phyloP scores from a whole-genome alignment of 2,329 filamentous ascomycete species.

The Phialophora tarda region DNA sequence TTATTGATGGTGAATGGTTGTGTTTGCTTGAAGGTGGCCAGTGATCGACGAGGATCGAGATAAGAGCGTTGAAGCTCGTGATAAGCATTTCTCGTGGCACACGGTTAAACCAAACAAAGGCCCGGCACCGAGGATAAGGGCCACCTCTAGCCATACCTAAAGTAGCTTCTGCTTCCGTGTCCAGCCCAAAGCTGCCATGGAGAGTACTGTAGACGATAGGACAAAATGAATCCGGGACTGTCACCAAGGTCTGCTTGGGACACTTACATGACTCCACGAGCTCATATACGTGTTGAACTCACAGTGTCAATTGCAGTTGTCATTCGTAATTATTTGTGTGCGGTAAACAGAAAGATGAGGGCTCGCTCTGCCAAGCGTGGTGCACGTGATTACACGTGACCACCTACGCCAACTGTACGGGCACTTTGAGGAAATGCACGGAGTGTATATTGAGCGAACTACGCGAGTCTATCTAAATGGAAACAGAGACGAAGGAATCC shows the following conservation, averaged over 20 bases:
- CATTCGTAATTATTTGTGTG: too few relatives aligned
- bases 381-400: too few relatives aligned
- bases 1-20: slow-evolving; percentile 6
- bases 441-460: too few relatives aligned
- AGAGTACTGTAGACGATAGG: not conserved
- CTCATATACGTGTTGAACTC: not conserved
- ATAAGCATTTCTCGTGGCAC: slow-evolving; percentile 18
- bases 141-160: not conserved
- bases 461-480: too few relatives aligned
- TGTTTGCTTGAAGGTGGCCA: not conserved
- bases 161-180: not conserved
- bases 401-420: too few relatives aligned
- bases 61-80: slow-evolving; percentile 11
- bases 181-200: not conserved
- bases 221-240: not conserved
- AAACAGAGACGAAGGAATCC: not conserved
- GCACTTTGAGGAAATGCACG: not conserved
- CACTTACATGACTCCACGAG: not conserved
- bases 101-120: not conserved
- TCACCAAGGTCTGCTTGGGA: not conserved
- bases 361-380: too few relatives aligned
- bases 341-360: too few relatives aligned
- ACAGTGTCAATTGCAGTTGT: too few relatives aligned
- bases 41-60: slow-evolving; percentile 2
- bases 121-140: not conserved